phyloP scores from a whole-genome alignment of 1,139 yeast genomes.

The Yamadazyma triangularis region DNA sequence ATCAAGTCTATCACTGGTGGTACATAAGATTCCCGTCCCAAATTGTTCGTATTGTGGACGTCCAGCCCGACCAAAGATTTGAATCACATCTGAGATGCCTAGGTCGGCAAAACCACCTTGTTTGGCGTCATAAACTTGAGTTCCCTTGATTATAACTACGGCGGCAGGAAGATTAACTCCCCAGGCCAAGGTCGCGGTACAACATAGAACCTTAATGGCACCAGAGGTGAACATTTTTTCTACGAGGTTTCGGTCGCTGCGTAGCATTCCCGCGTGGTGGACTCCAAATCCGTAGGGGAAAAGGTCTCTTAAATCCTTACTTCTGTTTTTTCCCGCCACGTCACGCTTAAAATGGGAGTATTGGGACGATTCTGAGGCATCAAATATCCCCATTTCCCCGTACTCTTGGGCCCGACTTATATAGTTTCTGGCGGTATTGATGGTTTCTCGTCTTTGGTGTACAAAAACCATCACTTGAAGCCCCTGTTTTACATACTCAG shows the following conservation, averaged over 20 bases:
- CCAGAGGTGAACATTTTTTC: slow-evolving; percentile 87
- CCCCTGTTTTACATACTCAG: slow-evolving; percentile 63
- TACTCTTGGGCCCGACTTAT: slow-evolving; percentile 63
- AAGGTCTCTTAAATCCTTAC: slow-evolving; percentile 75
- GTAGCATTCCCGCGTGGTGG: slow-evolving; percentile 96
- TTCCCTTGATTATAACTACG: slow-evolving; percentile 92
- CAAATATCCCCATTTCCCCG: slow-evolving; percentile 56
- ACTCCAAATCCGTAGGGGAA: slow-evolving; percentile 84
- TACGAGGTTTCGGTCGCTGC: slow-evolving; percentile 85
- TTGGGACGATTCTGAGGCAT: slow-evolving; percentile 47
- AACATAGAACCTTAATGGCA: slow-evolving; percentile 82
- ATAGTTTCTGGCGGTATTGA: slow-evolving; percentile 71
- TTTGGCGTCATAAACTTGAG: slow-evolving; percentile 91
- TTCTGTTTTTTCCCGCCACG: slow-evolving; percentile 62
- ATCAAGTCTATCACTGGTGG: slow-evolving; percentile 76
- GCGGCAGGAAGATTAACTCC: slow-evolving; percentile 99
- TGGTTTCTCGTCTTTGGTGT: slow-evolving; percentile 91
- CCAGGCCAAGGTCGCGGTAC: slow-evolving; percentile 99
- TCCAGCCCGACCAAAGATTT: slow-evolving; percentile 99
- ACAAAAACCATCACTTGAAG: slow-evolving; percentile 96
- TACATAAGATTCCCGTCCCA: slow-evolving; percentile 90
- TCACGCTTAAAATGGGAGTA: slow-evolving; percentile 57
- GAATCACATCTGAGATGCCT: slow-evolving; percentile 95
- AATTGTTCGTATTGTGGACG: slow-evolving; percentile 92
- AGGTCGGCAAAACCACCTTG: slow-evolving; percentile 92